Evolutionary conservation across 1,284 basidiomycete genomes (phyloP).

Genomic region (Fomes fomentarius): DNA sequence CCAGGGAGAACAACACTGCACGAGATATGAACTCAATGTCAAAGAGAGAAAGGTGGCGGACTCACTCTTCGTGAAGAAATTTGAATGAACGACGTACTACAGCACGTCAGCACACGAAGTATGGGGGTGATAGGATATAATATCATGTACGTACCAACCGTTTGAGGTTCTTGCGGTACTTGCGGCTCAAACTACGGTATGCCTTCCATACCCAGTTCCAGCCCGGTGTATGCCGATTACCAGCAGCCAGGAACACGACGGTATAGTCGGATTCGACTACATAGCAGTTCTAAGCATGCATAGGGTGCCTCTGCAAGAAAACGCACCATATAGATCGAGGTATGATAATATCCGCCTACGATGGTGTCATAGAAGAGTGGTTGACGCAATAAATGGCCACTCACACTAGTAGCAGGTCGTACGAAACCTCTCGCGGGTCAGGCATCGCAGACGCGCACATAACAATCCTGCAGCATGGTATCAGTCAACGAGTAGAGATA

Average conservation of each 20-base stretch:
- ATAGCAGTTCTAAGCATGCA: too few relatives aligned
- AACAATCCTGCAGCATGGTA: slow-evolving; percentile 62
- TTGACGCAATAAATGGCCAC: slow-evolving; percentile 34
- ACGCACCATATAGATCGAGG: slow-evolving; percentile 76
- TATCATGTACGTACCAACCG: slow-evolving; percentile 68
- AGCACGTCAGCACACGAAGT: slow-evolving; percentile 17
- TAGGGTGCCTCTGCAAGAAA: too few relatives aligned
- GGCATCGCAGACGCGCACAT: slow-evolving; percentile 81
- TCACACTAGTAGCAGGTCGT: slow-evolving; percentile 77
- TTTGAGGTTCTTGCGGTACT: slow-evolving; percentile 88
- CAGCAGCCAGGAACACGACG: slow-evolving; percentile 84
- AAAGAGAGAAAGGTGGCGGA: slow-evolving; percentile 1
- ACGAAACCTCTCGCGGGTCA: slow-evolving; percentile 75
- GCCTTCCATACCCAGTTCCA: slow-evolving; percentile 94
- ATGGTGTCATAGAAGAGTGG: background rate
- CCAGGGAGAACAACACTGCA: slow-evolving; percentile 82
- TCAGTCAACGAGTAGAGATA: background rate
- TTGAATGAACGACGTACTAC: slow-evolving; percentile 84
- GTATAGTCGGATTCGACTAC: slow-evolving; percentile 89
- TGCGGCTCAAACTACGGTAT: slow-evolving; percentile 77
- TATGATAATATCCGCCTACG: slow-evolving; percentile 73
- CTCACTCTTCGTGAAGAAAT: slow-evolving; percentile 85
- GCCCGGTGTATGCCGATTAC: slow-evolving; percentile 71
- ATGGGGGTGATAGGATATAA: too few relatives aligned
- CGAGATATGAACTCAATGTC: background rate